These are phyloP conservation scores for Dalbergia oliveri DNA, from an alignment of 306 rosid genomes.

Conservation along the genomic window DNA sequence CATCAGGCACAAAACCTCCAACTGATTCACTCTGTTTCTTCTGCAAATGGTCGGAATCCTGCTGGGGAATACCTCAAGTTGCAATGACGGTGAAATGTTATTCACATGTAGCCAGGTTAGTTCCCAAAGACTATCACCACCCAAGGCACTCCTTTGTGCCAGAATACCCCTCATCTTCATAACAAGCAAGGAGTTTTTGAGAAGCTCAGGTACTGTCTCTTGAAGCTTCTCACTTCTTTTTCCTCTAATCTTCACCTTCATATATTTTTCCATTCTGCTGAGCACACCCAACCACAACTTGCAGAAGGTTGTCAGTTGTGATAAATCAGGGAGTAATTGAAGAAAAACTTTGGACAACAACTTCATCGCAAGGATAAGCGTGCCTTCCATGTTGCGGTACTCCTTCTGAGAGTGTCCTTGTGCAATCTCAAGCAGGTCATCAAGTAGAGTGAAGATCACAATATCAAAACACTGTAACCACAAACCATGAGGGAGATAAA, in stretches of 20 bases:
- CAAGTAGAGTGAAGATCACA: constrained; percentile 95
- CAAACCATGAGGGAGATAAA: constrained; percentile 61
- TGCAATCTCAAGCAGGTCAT: constrained; percentile 92
- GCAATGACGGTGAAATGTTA: constrained; percentile 82
- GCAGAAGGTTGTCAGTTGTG: constrained; percentile 86
- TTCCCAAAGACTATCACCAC: constrained; percentile 98
- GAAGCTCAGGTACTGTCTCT: constrained; percentile 88
- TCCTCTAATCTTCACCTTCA: constrained; percentile 85
- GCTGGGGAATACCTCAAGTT: constrained; percentile 89
- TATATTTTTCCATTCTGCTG: constrained; percentile 89
- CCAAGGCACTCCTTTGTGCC: constrained; percentile 82
- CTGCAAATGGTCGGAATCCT: constrained; percentile 61
- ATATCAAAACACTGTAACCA: constrained; percentile 91
- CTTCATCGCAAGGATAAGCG: constrained; percentile 85
- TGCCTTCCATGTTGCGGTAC: constrained; percentile 96
- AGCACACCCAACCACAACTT: constrained; percentile 97
- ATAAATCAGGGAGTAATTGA: constrained; percentile 76
- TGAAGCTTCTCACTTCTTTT: constrained; percentile 91
- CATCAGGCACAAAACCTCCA: constrained; percentile 57
- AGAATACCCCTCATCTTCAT: constrained; percentile 86
- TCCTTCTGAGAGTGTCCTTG: constrained; percentile 93
- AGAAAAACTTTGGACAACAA: constrained; percentile 89
- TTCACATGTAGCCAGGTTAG: constrained; percentile 95
- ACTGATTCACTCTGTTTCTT: constrained; percentile 57
- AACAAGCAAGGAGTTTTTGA: constrained; percentile 77